Evolutionary conservation across 1,139 yeast genomes (phyloP), one percentile per base, ranked within the genome.

Genomic region (Suhomyces bokatorum): DNA sequence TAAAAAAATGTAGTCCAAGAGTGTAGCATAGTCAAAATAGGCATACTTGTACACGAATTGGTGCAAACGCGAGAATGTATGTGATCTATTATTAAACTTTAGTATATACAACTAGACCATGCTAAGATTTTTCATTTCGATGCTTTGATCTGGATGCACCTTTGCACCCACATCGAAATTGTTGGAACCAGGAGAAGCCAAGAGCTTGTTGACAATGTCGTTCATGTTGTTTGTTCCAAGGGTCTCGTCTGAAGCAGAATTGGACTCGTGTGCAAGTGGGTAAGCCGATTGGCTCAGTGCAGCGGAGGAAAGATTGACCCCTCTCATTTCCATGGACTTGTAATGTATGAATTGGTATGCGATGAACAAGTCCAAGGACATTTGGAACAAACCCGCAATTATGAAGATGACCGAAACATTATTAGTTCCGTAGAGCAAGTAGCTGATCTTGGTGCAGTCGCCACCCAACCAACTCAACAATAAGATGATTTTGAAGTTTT

Each of bases 401-500:
- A 87, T 73, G 61, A 90, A 90, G 35, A 89, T 77, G 6, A 71
- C 57, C 9, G 93, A 83, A 22, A 87, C 80, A 52, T 84, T 77
- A 44, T 76, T 76, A 1, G 95, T 86, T 10, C 95, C 95, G 60
- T 75, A 84, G 12, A 85, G 56, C 47, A 89, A 72, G 60, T 87
- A 89, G 40, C 83, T 70, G 32, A 90, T 76, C 60, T 90, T 90
- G 32, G 89, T 78, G 37, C 85, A 69, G 65, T 90, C 97, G 42
- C 97, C 97, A 48, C 93, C 85, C 9, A 90, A 69, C 97, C 97
- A 90, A 56, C 93, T 85, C 27, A 88, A 67, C 39, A 90, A 63
- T 40, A 90, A 69, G 31, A 91, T 78, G 37, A 84, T 70, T 56
- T 90, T 85, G 67, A 90, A 89, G 50, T 93, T 93, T 53, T 85